These are phyloP conservation scores for Conticribra weissflogii DNA, from an alignment of 108 stramenopile genomes.

Conservation along the genomic window DNA sequence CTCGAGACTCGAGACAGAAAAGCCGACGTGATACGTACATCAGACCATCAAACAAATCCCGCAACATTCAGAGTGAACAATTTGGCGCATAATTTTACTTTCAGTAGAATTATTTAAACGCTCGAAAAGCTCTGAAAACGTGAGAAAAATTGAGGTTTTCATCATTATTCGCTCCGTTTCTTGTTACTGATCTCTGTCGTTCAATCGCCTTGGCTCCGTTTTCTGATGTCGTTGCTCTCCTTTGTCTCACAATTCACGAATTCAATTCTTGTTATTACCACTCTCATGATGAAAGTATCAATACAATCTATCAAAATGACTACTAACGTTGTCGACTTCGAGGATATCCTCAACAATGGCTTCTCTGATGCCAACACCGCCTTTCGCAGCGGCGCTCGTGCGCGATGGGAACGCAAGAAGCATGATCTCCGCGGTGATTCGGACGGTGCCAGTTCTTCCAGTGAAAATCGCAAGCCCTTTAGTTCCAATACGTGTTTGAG, in stretches of 20 bases:
- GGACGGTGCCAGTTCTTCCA: slow-evolving; percentile 19
- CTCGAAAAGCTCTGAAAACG: neutral
- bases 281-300: too few species aligned
- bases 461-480: slow-evolving; percentile 39
- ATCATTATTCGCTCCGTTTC: too few species aligned
- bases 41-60: too few species aligned
- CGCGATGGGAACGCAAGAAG: slow-evolving; percentile 88
- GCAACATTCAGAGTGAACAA: too few species aligned
- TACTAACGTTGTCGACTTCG: slow-evolving; percentile 81
- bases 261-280: too few species aligned
- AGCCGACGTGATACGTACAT: too few species aligned
- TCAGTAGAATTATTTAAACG: neutral
- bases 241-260: neutral
- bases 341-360: slow-evolving; percentile 81
- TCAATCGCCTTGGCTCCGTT: neutral
- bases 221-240: neutral
- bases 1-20: too few species aligned
- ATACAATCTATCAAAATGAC: too few species aligned
- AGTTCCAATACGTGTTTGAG: slow-evolving; percentile 17
- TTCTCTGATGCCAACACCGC: slow-evolving; percentile 87
- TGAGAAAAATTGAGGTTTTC: too few species aligned
- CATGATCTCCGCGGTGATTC: slow-evolving; percentile 17
- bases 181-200: too few species aligned
- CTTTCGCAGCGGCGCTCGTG: slow-evolving; percentile 67
- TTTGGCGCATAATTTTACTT: neutral